Evolutionary conservation across 768 basidiomycete genomes (phyloP), one percentile per base, ranked within the genome.

Genomic region (Tricholoma sp.): DNA sequence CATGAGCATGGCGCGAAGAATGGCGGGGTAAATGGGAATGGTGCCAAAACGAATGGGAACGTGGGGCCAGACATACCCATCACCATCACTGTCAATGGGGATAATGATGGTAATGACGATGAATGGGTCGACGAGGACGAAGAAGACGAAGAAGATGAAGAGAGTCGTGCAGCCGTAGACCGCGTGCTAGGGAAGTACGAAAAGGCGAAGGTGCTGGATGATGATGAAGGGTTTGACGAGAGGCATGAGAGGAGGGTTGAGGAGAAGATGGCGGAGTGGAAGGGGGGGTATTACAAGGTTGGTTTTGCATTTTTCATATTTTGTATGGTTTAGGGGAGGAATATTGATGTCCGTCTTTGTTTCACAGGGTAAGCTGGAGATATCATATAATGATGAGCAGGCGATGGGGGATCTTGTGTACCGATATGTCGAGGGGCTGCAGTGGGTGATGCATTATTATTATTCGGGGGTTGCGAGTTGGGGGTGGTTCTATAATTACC

Each of bases 371-470:
- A 99, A 99, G 72, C 73, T 99, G 52, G 85, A 88, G 59, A 85
- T 98, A 57, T 85, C 85, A 8, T 90, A 82, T 59, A 81, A 89
- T 59, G 71, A 88, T 63, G 79, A 84, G 5, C 76, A 86, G 60
- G 78, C 83, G 52, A 83, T 94, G 78, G 76, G 80, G 22, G 77
- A 84, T 50, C 75, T 99, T 54, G 79, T 83, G 11, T 94, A 80
- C 66, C 82, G 84, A 57, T 99, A 97, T 69, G 82, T 91, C 16
- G 92, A 98, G 68, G 97, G 97, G 0, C 72, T 99, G 59, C 97
- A 99, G 67, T 98, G 96, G 97, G 94, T 98, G 31, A 91, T 99
- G 89, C 90, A 94, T 67, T 99, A 99, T 71, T 99, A 99, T 70
- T 98, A 98, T 70, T 84, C 89, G 60, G 97, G 97, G 5, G 94